Percentiles rank a stretch among this genome's conserved stretches.
Evolutionary conservation across 2,329 filamentous ascomycete species (phyloP).

Genomic region (Pseudonectria buxi): DNA sequence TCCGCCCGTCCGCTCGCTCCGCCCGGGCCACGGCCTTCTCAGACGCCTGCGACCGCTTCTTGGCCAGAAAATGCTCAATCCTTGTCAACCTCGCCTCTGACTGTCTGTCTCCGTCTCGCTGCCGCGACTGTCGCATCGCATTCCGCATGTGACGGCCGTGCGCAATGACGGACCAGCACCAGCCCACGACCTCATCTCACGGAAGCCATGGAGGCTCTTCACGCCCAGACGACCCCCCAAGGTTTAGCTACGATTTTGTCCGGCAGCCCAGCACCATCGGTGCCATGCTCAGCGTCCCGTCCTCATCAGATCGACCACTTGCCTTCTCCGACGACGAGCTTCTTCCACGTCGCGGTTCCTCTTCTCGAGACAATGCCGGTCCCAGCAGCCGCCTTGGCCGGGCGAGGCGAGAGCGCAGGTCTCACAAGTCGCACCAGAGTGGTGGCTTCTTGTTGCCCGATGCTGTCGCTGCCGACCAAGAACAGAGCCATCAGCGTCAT

Average conservation of each 20-base stretch:
- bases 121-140: slow-evolving; percentile 8
- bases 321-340: slow-evolving; percentile 23
- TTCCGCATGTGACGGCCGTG: slow-evolving; percentile 18
- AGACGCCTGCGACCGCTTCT: no score
- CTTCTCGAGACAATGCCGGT: slow-evolving; percentile 11
- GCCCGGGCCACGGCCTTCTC: no score
- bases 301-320: slow-evolving; percentile 18
- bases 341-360: slow-evolving; percentile 17
- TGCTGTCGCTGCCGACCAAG: slow-evolving; percentile 28
- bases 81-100: slow-evolving; percentile 12
- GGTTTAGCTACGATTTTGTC: slow-evolving; percentile 20
- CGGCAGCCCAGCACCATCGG: slow-evolving; percentile 19
- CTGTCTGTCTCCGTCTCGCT: slow-evolving; percentile 10
- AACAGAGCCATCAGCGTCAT: slow-evolving; percentile 24
- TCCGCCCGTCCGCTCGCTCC: no score
- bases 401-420: slow-evolving; percentile 23
- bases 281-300: slow-evolving; percentile 15
- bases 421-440: slow-evolving; percentile 38
- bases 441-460: slow-evolving; percentile 48
- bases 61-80: slow-evolving; percentile 1
- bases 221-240: slow-evolving; percentile 19
- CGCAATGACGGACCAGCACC: slow-evolving; percentile 21
- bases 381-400: slow-evolving; percentile 14
- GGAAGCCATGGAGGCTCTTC: slow-evolving; percentile 15
- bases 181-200: slow-evolving; percentile 5